phyloP scores from a whole-genome alignment of 257 asterid genomes.

The Craterostigma plantagineum region DNA sequence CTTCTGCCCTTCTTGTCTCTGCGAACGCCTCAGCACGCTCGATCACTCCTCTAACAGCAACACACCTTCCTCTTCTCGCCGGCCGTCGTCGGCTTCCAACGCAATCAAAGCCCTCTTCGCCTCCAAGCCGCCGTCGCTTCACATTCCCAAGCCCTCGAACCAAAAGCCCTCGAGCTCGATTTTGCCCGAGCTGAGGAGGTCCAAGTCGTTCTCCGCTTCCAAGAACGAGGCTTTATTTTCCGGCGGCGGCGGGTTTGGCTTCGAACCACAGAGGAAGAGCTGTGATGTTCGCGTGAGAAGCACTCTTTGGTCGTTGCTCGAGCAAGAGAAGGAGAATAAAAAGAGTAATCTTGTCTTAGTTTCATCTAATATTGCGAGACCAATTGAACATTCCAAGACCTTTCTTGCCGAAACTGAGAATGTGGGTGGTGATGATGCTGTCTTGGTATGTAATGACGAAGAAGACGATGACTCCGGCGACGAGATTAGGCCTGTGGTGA shows the following conservation, averaged over 20 bases:
- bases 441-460: slow-evolving; percentile 10
- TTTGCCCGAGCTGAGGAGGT: slow-evolving; percentile 73
- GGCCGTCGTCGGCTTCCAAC: slow-evolving; percentile 71
- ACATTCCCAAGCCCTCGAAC: slow-evolving; percentile 23
- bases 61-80: slow-evolving; percentile 74
- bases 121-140: slow-evolving; percentile 24
- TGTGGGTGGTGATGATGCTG: slow-evolving; percentile 10
- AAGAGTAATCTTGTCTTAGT: neutral
- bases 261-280: slow-evolving; percentile 85
- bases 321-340: slow-evolving; percentile 41
- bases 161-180: slow-evolving; percentile 16
- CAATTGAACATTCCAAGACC: slow-evolving; percentile 10
- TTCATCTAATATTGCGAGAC: too few species aligned
- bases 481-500: slow-evolving; percentile 35
- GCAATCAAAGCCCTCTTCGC: slow-evolving; percentile 15
- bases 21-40: slow-evolving; percentile 78
- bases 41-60: slow-evolving; percentile 48
- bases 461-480: slow-evolving; percentile 14
- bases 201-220: slow-evolving; percentile 84
- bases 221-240: slow-evolving; percentile 43
- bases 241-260: slow-evolving; percentile 16
- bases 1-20: slow-evolving; percentile 87
- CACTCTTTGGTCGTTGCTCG: slow-evolving; percentile 56
- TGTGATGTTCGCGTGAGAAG: slow-evolving; percentile 77
- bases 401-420: slow-evolving; percentile 30